These are phyloP conservation scores for Apiosordaria backusii DNA, from an alignment of 495 filamentous ascomycete genomes.

Conservation along the genomic window DNA sequence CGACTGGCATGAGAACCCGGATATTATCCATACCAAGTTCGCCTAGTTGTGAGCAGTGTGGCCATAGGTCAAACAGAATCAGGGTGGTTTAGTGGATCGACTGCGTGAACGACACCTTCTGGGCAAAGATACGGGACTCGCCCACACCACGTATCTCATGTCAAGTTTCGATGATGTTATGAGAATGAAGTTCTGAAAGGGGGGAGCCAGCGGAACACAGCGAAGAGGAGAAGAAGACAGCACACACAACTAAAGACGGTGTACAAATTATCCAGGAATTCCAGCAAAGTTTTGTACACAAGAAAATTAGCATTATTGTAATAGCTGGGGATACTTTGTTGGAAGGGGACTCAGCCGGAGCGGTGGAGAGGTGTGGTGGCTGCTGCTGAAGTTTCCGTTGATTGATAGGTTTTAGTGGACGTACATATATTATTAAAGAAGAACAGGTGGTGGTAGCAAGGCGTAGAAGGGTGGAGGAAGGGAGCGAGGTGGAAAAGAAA, in stretches of 20 bases:
- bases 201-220: neutral
- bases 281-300: neutral
- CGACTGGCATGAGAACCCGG: slow-evolving; percentile 99
- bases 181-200: neutral
- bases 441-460: neutral
- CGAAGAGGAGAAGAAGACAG: neutral
- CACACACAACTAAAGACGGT: neutral
- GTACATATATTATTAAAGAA: neutral
- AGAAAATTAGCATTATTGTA: neutral
- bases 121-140: neutral
- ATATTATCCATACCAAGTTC: slow-evolving; percentile 97
- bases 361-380: neutral
- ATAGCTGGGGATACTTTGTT: neutral
- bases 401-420: neutral
- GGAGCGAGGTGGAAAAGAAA: slow-evolving; percentile 8
- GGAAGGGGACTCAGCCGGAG: neutral
- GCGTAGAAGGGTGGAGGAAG: neutral
- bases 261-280: neutral
- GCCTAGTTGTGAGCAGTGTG: slow-evolving; percentile 47
- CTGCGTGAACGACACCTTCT: neutral
- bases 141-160: neutral
- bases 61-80: neutral
- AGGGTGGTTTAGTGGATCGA: neutral
- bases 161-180: neutral
- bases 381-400: neutral